Conservation (phyloP, 345 rosid species). For the Abelmoschus esculentus region DNA sequence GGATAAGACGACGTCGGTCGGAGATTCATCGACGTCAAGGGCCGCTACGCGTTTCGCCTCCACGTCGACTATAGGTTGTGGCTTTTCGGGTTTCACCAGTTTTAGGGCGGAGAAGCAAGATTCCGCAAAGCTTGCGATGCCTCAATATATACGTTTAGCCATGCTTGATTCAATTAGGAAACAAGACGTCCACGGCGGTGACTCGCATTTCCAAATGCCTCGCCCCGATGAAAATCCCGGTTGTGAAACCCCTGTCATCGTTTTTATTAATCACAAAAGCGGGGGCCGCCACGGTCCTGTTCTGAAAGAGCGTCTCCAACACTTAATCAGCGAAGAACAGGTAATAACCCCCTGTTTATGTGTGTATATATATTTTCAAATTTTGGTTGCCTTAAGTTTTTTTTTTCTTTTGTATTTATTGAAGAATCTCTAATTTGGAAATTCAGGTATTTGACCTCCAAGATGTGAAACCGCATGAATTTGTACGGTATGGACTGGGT, state of each 20-base stretch:
- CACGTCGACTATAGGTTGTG: conserved; percentile 44
- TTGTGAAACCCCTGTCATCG: conserved; percentile 68
- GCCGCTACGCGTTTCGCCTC: conserved; percentile 48
- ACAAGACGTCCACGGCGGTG: conserved; percentile 34
- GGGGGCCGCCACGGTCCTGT: conserved; percentile 81
- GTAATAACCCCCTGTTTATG: conserved; percentile 16
- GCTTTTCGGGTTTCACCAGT: conserved; percentile 57
- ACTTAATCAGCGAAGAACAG: conserved; percentile 74
- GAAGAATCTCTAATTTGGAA: background rate
- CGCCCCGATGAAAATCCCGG: conserved; percentile 11
- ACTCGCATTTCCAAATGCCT: conserved; percentile 5
- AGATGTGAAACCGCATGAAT: conserved; percentile 73
- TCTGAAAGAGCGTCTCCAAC: conserved; percentile 60
- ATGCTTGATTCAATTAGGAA: conserved; percentile 47
- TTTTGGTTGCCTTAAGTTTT: background rate
- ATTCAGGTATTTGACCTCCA: conserved; percentile 76
- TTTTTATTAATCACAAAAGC: conserved; percentile 70
- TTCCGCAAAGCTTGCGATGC: conserved; percentile 49
- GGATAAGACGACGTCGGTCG: conserved; percentile 30
- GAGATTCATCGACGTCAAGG: conserved; percentile 40
- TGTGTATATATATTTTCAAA: background rate
- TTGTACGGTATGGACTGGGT: conserved; percentile 71
- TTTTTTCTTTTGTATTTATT: background rate
- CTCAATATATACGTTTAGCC: conserved; percentile 63
- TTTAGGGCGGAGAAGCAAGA: conserved; percentile 63